phyloP scores from a whole-genome alignment of 2,329 filamentous ascomycete species.

The Hypomyces perniciosus region DNA sequence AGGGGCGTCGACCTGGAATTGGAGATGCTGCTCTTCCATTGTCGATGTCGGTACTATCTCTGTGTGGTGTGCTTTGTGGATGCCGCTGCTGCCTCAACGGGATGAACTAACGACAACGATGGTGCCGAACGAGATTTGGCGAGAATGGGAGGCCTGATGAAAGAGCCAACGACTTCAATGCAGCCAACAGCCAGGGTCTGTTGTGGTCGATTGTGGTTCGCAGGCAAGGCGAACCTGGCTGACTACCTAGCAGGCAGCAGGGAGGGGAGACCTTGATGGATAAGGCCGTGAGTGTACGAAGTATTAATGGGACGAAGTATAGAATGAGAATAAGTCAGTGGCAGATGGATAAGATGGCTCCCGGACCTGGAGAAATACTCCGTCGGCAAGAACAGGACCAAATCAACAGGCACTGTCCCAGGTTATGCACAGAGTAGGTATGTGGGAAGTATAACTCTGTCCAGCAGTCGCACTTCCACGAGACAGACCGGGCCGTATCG shows the following conservation, averaged over 20 bases:
- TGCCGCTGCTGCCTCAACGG: background rate
- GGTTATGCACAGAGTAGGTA: background rate
- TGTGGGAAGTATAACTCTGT: background rate
- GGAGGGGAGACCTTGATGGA: background rate
- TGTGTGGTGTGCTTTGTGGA: background rate
- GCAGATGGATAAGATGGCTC: background rate
- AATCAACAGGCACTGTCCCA: no score
- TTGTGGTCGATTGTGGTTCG: constrained; percentile 3
- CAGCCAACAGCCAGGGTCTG: background rate
- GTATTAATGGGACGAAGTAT: background rate
- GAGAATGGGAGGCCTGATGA: background rate
- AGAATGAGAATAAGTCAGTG: background rate
- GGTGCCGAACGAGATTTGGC: background rate
- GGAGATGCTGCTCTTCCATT: constrained; percentile 30
- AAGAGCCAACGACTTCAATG: background rate
- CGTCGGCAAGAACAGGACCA: no score
- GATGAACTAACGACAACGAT: background rate
- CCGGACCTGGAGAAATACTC: no score
- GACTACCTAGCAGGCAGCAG: background rate
- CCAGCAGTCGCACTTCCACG: background rate
- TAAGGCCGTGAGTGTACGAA: background rate
- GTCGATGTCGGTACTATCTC: constrained; percentile 16
- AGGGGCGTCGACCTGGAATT: constrained; percentile 26
- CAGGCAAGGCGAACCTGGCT: background rate
- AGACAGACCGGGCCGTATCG: background rate